Evolutionary conservation across 2,329 filamentous ascomycete species (phyloP).

Genomic region (Penicillium olsonii): DNA sequence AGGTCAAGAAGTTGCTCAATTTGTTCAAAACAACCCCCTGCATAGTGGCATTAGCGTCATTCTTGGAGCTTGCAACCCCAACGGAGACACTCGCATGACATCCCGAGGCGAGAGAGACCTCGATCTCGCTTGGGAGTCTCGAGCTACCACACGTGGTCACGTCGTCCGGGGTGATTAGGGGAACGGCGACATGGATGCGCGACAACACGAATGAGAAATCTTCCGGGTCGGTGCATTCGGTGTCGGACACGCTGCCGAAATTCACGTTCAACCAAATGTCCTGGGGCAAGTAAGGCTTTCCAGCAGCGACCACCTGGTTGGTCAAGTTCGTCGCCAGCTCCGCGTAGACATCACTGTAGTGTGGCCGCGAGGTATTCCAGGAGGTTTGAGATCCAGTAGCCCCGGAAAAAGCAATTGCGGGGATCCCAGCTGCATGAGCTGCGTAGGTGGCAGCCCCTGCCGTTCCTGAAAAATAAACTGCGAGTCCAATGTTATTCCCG

Average conservation of each 20-base stretch:
- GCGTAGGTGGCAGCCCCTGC: constrained; percentile 66
- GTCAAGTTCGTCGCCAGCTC: constrained; percentile 63
- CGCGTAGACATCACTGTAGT: constrained; percentile 62
- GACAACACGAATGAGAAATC: constrained; percentile 67
- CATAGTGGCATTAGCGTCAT: constrained; percentile 54
- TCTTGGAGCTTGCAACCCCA: constrained; percentile 62
- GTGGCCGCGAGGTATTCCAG: constrained; percentile 53
- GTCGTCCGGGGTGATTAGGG: constrained; percentile 47
- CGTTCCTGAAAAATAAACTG: constrained; percentile 64
- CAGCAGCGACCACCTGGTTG: constrained; percentile 55
- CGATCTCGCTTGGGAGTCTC: constrained; percentile 61
- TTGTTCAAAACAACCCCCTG: constrained; percentile 57
- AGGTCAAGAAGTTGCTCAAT: constrained; percentile 51
- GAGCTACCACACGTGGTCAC: constrained; percentile 58
- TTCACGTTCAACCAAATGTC: constrained; percentile 70
- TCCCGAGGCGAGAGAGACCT: constrained; percentile 52
- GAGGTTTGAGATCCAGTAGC: constrained; percentile 51
- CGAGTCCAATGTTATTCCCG: constrained; percentile 58
- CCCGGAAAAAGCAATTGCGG: constrained; percentile 69
- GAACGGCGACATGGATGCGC: constrained; percentile 55
- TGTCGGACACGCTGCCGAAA: constrained; percentile 55
- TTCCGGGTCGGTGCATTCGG: constrained; percentile 52
- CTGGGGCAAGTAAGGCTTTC: constrained; percentile 63
- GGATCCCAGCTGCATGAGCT: constrained; percentile 55
- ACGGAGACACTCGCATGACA: constrained; percentile 67